Conservation (phyloP, 2,329 filamentous ascomycete species). For the Fusarium fujikuroi region DNA sequence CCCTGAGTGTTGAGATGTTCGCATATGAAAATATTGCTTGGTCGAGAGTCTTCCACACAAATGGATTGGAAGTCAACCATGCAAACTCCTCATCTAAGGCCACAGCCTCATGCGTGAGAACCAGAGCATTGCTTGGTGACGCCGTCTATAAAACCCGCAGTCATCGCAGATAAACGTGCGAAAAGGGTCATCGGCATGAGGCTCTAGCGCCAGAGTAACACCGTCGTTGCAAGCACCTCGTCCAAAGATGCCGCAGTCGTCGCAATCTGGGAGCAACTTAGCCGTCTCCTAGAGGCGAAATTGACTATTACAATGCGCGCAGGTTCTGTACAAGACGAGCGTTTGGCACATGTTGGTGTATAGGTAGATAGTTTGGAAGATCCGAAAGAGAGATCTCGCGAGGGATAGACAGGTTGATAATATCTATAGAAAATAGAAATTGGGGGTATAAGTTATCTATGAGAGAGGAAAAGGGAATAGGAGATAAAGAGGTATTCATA, state of each 20-base stretch:
- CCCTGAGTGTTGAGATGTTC: neutral
- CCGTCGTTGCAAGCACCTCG: slow-evolving; percentile 33
- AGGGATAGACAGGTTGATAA: neutral
- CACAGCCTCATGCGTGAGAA: slow-evolving; percentile 11
- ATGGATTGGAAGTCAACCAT: neutral
- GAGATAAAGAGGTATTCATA: slow-evolving; percentile 4
- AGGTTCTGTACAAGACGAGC: slow-evolving; percentile 29
- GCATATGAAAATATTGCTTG: neutral
- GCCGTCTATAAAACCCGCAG: slow-evolving; percentile 10
- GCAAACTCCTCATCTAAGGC: neutral
- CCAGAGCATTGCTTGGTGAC: slow-evolving; percentile 25
- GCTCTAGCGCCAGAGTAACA: slow-evolving; percentile 24
- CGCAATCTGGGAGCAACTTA: slow-evolving; percentile 34
- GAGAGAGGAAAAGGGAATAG: neutral
- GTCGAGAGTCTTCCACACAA: neutral
- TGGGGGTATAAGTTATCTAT: neutral
- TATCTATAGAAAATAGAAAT: neutral
- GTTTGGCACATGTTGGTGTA: slow-evolving; percentile 30
- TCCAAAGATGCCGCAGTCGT: slow-evolving; percentile 28
- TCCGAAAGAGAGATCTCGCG: neutral
- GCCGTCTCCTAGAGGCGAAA: slow-evolving; percentile 34
- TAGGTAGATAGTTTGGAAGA: neutral
- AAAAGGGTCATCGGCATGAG: slow-evolving; percentile 18
- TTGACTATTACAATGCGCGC: slow-evolving; percentile 31
- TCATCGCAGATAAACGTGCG: slow-evolving; percentile 26